Evolutionary conservation across 768 basidiomycete species (phyloP).

Genomic region (Mycena crocata): DNA sequence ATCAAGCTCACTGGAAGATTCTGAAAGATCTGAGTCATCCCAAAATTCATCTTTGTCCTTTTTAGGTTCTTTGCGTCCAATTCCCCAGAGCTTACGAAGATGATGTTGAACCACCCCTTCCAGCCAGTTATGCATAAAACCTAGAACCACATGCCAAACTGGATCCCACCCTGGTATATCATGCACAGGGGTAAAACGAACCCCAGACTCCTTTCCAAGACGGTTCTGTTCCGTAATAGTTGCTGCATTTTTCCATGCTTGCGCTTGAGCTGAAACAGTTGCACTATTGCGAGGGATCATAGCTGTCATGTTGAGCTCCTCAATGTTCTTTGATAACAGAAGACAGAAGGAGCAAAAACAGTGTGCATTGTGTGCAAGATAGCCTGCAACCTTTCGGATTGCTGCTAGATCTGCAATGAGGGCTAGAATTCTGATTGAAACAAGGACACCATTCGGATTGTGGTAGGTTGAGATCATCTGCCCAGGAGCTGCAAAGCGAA

Average conservation of each 20-base stretch:
- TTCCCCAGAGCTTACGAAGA: constrained; percentile 32
- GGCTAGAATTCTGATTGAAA: not conserved
- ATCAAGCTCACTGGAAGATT: not conserved
- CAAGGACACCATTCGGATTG: not conserved
- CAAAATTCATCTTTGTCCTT: not conserved
- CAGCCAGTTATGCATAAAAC: constrained; percentile 38
- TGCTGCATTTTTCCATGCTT: constrained; percentile 3
- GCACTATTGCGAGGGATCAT: constrained; percentile 11
- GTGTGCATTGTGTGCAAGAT: constrained; percentile 21
- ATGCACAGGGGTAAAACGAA: constrained; percentile 36
- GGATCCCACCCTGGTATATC: constrained; percentile 32
- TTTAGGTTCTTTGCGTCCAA: constrained; percentile 16
- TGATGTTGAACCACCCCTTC: constrained; percentile 35
- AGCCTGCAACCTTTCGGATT: constrained; percentile 23
- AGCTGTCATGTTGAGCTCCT: not conserved
- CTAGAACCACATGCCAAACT: constrained; percentile 28
- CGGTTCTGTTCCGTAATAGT: not conserved
- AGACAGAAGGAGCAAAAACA: constrained; percentile 24
- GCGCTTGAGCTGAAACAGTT: constrained; percentile 8
- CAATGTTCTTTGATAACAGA: not conserved
- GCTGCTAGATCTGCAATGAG: not conserved
- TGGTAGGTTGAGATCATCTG: not conserved
- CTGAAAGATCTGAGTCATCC: constrained; percentile 7
- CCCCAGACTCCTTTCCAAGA: constrained; percentile 17
- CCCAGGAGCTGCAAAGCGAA: not conserved